Base-by-base conservation (phyloP, 2,329 filamentous ascomycete genomes). In the Neophaeococcomyces mojaviensis region DNA sequence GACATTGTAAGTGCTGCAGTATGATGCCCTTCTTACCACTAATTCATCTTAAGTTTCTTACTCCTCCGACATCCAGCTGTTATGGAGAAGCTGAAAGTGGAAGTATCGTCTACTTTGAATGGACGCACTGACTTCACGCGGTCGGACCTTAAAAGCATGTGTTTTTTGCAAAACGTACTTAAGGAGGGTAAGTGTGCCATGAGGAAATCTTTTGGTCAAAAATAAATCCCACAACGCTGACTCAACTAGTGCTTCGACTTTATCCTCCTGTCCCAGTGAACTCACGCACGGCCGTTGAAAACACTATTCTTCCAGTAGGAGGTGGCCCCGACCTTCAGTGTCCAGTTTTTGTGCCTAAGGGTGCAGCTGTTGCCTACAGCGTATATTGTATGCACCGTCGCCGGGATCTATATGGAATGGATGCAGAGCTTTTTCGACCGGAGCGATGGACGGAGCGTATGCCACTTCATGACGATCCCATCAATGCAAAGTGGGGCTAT, bases 231-330 rank as follows among this genome's bases (percentile, higher is more conserved):
- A n/a, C n/a, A n/a, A n/a, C n/a, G n/a, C n/a, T n/a, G n/a, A n/a
- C n/a, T n/a, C n/a, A n/a, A n/a, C n/a, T n/a, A n/a, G n/a, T 78
- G 0, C 75, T 89, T 48, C 81, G 86, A 13, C 65, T 89, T 7
- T 87, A 89, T 63, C 86, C 86, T 1, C 74, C 78, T 15, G 84
- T 92, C 1, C 86, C 87, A 1, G 84, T 84, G 68, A 92, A 90
- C 65, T 74, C 86, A 39, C 82, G 87, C 51, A 69, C 81, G 31
- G 78, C 86, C 8, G 71, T 86, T 7, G 73, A 71, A 48, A 82
- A 88, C 66, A 89, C 86, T 2, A 84, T 79, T 0, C 76, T 94
- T 1, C 86, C 87, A 0, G 68, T 71, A 12, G 86, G 74, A 12
- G 74, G 74, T 16, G 73, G 73, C 0, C 60, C 65, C 3, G 69